A percentile compares a stretch with the other conserved stretches of the same genome.
phyloP scores from a whole-genome alignment of 148 eudicot genomes.

The Spergularia marina region DNA sequence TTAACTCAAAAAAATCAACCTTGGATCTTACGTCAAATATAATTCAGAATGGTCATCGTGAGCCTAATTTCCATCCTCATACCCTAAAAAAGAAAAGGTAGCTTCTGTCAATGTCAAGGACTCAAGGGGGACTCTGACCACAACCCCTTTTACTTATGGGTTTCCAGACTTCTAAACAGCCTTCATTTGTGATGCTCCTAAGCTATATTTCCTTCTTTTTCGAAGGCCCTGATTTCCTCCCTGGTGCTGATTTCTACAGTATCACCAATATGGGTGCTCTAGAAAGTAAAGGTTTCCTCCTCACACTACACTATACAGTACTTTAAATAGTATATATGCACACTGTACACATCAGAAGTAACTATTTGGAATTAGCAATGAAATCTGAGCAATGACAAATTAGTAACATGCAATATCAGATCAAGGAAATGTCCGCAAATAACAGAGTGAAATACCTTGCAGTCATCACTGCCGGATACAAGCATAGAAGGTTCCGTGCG shows the following conservation, averaged over 20 bases:
- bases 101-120: too few relatives aligned
- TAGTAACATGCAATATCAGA: not conserved
- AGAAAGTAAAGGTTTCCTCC: not conserved
- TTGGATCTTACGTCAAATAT: too few relatives aligned
- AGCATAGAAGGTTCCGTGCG: constrained; percentile 74
- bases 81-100: too few relatives aligned
- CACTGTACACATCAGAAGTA: not conserved
- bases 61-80: too few relatives aligned
- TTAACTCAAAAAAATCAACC: too few relatives aligned
- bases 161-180: not conserved
- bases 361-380: not conserved
- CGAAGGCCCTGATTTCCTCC: not conserved
- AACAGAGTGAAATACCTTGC: constrained; percentile 45
- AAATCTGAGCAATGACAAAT: not conserved
- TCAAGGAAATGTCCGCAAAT: not conserved
- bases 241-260: not conserved
- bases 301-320: not conserved
- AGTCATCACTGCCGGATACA: constrained; percentile 78
- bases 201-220: not conserved
- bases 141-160: not conserved
- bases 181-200: not conserved
- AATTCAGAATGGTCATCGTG: too few relatives aligned
- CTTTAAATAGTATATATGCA: not conserved
- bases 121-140: not conserved
- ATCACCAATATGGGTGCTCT: not conserved